Evolutionary conservation across 345 rosid species (phyloP).

Genomic region (Ricinus communis): DNA sequence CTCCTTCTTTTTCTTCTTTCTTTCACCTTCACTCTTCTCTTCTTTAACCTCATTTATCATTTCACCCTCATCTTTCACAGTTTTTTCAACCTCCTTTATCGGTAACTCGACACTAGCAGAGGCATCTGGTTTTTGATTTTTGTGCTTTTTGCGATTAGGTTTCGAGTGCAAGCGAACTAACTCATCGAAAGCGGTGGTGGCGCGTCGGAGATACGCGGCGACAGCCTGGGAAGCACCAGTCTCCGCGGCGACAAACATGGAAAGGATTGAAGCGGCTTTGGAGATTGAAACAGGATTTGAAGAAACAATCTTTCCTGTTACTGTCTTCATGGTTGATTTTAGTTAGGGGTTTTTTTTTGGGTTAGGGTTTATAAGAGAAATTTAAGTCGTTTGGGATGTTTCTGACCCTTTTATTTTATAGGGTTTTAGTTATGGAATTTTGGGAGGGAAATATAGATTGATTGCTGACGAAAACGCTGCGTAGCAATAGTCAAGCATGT

Average conservation of each 20-base stretch:
- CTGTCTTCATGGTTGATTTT: constrained; percentile 37
- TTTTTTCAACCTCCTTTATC: constrained; percentile 10
- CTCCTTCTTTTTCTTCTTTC: neutral
- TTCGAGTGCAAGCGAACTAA: constrained; percentile 33
- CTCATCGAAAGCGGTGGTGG: constrained; percentile 40
- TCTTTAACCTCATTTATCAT: neutral
- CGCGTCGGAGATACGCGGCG: constrained; percentile 45
- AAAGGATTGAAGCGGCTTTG: constrained; percentile 44
- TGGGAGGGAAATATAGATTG: too few species aligned
- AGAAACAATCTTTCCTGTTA: constrained; percentile 34
- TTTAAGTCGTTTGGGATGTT: too few species aligned
- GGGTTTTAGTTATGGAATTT: neutral
- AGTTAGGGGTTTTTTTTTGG: neutral
- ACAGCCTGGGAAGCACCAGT: constrained; percentile 56
- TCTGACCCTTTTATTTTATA: too few species aligned
- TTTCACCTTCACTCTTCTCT: neutral
- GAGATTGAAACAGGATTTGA: constrained; percentile 32
- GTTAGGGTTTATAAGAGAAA: neutral
- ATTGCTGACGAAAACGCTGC: too few species aligned
- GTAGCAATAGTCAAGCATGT: too few species aligned
- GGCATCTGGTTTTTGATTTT: constrained; percentile 8
- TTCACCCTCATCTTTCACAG: neutral
- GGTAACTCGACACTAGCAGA: neutral
- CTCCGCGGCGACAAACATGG: constrained; percentile 39
- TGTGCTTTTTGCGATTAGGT: constrained; percentile 8